Evolutionary conservation across 148 eudicot species (phyloP).

Genomic region (Rhododendron kiyosumense): DNA sequence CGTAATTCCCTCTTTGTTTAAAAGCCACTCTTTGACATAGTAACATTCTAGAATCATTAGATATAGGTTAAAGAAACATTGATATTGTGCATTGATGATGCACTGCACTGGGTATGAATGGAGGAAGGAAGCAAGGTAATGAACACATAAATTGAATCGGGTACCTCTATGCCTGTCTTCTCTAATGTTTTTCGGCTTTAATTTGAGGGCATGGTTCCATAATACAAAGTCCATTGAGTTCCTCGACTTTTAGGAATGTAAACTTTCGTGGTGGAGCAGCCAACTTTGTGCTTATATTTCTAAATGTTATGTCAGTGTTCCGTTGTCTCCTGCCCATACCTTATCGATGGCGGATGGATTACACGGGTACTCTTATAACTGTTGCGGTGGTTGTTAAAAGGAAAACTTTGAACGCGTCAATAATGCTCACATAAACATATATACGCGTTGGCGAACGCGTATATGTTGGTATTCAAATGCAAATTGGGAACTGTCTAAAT

Average conservation of each 20-base stretch:
- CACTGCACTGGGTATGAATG: not conserved
- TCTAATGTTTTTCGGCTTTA: not conserved
- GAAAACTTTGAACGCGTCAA: not conserved
- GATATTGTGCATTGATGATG: not conserved
- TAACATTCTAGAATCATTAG: not conserved
- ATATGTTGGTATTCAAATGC: not conserved
- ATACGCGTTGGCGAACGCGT: too few species aligned
- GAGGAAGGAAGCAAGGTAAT: not conserved
- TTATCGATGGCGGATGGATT: not conserved
- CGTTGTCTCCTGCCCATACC: not conserved
- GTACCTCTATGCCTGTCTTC: not conserved
- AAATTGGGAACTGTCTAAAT: not conserved
- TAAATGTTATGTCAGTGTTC: not conserved
- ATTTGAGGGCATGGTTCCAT: not conserved
- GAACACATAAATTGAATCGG: not conserved
- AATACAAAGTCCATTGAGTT: too few species aligned
- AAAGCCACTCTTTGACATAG: conserved; percentile 19
- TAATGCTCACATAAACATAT: not conserved
- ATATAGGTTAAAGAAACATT: not conserved
- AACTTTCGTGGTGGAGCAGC: not conserved
- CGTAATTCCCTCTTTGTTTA: conserved; percentile 18
- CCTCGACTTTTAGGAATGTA: too few species aligned
- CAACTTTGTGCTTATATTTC: not conserved
- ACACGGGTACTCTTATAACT: not conserved
- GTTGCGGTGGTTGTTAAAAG: not conserved